phyloP scores from a whole-genome alignment of 805 yeast species.

The Pichia pseudocactophila region DNA sequence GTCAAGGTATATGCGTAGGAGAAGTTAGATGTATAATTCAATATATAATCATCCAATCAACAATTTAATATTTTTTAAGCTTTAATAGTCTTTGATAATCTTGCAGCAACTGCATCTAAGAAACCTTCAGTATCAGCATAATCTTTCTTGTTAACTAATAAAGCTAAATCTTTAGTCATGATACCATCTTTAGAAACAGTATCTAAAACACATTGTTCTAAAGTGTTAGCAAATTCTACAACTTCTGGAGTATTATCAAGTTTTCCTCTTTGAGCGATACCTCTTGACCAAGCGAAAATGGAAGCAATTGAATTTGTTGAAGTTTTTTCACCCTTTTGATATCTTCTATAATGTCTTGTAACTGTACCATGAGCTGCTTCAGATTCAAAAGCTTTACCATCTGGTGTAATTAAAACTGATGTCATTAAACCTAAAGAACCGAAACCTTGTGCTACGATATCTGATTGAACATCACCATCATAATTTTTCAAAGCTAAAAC shows the following conservation, averaged over 20 bases:
- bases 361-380: conserved; percentile 89
- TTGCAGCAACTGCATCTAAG: conserved; percentile 62
- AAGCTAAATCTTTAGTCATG: conserved; percentile 78
- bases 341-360: conserved; percentile 77
- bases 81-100: conserved; percentile 18
- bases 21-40: conserved; percentile 5
- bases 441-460: conserved; percentile 81
- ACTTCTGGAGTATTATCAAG: conserved; percentile 67
- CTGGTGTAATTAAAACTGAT: conserved; percentile 73
- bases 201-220: conserved; percentile 62
- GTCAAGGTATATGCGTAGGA: not conserved
- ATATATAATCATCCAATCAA: not conserved
- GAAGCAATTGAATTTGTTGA: conserved; percentile 82
- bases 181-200: conserved; percentile 67
- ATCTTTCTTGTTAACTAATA: conserved; percentile 48
- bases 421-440: conserved; percentile 83
- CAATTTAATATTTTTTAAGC: not conserved
- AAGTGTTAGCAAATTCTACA: conserved; percentile 51
- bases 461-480: conserved; percentile 82
- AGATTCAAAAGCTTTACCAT: conserved; percentile 77
- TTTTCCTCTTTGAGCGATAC: conserved; percentile 72
- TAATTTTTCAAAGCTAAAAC: conserved; percentile 76
- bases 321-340: conserved; percentile 74
- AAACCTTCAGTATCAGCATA: conserved; percentile 72
- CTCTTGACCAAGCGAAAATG: conserved; percentile 83